Conservation (phyloP, 2,329 filamentous ascomycete species). For the Podosphaera fusca region DNA sequence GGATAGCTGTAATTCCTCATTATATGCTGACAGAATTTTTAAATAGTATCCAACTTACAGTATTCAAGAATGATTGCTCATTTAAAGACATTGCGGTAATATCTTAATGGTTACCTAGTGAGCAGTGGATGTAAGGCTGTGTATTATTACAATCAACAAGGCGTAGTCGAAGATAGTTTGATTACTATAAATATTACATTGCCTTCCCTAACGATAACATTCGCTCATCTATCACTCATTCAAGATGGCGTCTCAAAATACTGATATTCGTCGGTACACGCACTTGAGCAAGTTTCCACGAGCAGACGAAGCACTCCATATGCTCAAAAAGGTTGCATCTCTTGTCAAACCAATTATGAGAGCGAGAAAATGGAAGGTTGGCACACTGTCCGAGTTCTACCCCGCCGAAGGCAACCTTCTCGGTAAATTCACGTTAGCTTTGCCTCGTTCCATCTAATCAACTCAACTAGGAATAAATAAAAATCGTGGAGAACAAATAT, state of each 20-base stretch:
- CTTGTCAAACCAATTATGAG: constrained; percentile 90
- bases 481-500: constrained; percentile 55
- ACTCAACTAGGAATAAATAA: constrained; percentile 43
- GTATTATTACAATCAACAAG: too few relatives aligned
- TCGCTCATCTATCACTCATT: neutral
- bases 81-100: constrained; percentile 45
- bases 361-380: constrained; percentile 58
- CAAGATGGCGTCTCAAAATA: constrained; percentile 18
- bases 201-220: too few relatives aligned
- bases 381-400: constrained; percentile 64
- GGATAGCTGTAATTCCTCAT: constrained; percentile 22
- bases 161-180: too few relatives aligned
- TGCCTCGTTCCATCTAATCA: neutral
- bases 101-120: neutral
- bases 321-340: constrained; percentile 61
- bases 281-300: constrained; percentile 26
- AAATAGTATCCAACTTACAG: constrained; percentile 27
- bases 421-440: constrained; percentile 22
- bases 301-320: constrained; percentile 28
- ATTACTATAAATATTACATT: too few relatives aligned
- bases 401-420: constrained; percentile 51
- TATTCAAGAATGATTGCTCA: constrained; percentile 55
- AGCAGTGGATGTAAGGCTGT: too few relatives aligned
- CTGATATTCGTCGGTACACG: constrained; percentile 26
- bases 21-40: too few relatives aligned